Evolutionary conservation across 768 basidiomycete species (phyloP), one percentile per base, ranked within the genome.

Genomic region (Lactarius akahatsu): DNA sequence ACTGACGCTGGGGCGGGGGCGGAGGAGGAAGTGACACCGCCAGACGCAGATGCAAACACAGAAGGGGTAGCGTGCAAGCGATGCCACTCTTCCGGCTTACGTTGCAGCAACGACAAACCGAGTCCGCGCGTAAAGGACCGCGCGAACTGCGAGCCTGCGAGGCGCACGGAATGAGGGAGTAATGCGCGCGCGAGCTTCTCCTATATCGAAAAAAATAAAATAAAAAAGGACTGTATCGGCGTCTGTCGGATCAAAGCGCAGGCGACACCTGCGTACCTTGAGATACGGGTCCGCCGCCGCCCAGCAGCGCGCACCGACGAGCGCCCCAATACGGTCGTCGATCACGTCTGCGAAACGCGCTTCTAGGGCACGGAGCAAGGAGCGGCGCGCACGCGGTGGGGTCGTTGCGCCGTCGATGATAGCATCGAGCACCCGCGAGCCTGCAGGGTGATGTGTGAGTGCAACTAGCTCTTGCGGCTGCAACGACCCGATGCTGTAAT

Each of bases 271-370:
- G 73, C 81, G 28, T 67, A 95, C 94, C 80, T 91, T 95, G 70
- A 97, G 83, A 77, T 91, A 98, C 1, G 92, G 89, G 77, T 99
- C 97, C n/a, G 91, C 88, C 68, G 85, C 86, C 1, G 83, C 86
- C 94, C 94, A 98, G 70, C 90, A 92, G n/a, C 90, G 86, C 72
- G 96, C 96, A 5, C 85, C 92, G 0, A 98, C 87, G 57, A 94
- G 83, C 72, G 92, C 93, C 55, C 97, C 97, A 69, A 97, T 86
- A 55, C 90, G 86, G 74, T 98, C 94, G 74, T 96, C 91, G 6
- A 91, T 91, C 40, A 99, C 86, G 36, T 79, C 73, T 73, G 90
- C 88, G 76, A 89, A 97, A 66, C 89, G 83, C 7, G 89, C 92
- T 45, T 94, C 83, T 72, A 96, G 86, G 5, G 83, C 80, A 74